phyloP scores from a whole-genome alignment of 768 basidiomycete species.

The Lactifluus subvellereus region DNA sequence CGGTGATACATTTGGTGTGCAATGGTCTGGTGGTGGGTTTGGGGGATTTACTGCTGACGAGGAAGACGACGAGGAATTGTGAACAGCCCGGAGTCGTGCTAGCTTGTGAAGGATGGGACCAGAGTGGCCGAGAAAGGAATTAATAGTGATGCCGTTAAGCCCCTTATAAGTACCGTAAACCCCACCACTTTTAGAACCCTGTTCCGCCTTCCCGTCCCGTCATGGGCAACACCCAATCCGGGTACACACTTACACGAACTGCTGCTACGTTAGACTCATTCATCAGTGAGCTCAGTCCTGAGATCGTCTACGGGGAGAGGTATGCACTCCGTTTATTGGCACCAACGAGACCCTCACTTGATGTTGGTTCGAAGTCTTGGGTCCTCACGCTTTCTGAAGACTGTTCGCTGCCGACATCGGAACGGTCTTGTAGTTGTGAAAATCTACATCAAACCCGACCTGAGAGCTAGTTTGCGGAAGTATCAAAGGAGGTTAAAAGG shows the following conservation, averaged over 20 bases:
- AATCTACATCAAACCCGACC: slow-evolving; percentile 94
- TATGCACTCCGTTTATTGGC: slow-evolving; percentile 32
- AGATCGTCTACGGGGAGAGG: slow-evolving; percentile 92
- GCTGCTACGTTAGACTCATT: slow-evolving; percentile 85
- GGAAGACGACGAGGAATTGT: background rate
- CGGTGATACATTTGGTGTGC: background rate
- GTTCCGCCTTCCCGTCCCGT: background rate
- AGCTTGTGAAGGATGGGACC: too few species aligned
- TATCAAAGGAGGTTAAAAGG: slow-evolving; percentile 78
- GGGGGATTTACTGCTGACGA: background rate
- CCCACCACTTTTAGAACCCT: background rate
- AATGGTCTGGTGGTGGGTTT: background rate
- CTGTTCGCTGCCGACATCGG: slow-evolving; percentile 80
- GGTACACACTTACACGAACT: slow-evolving; percentile 62
- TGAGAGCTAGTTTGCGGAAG: slow-evolving; percentile 65
- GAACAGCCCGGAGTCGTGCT: background rate
- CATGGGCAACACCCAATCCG: slow-evolving; percentile 80
- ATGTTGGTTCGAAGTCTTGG: slow-evolving; percentile 44
- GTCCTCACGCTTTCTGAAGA: slow-evolving; percentile 65
- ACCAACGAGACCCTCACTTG: background rate
- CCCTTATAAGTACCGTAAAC: background rate
- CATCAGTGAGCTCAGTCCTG: slow-evolving; percentile 80
- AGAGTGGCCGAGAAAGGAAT: slow-evolving; percentile 1
- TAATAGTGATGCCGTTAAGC: background rate
- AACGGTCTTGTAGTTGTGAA: slow-evolving; percentile 86